These are phyloP conservation scores for Fomitopsis serialis DNA, from an alignment of 768 basidiomycete species.

Conservation along the genomic window DNA sequence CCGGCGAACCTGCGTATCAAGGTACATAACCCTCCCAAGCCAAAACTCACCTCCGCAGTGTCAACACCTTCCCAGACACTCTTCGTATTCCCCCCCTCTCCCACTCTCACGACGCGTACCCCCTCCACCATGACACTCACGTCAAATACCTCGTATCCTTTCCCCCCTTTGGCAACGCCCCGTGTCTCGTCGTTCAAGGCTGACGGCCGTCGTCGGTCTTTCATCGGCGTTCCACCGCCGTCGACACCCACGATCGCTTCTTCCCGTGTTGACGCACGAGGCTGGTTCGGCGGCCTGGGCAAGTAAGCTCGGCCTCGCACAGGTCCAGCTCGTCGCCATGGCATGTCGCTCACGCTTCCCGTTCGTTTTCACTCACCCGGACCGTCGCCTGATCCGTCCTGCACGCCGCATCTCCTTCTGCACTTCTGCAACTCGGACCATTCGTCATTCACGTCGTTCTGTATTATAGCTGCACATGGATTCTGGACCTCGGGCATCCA, in stretches of 20 bases:
- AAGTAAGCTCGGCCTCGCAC: not conserved
- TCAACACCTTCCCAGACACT: constrained; percentile 75
- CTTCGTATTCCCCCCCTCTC: constrained; percentile 84
- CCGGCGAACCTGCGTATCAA: constrained; percentile 44
- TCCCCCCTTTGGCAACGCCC: constrained; percentile 59
- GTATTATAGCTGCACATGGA: constrained; percentile 3
- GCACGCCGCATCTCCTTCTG: not conserved
- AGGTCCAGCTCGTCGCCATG: no score
- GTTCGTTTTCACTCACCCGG: constrained; percentile 2
- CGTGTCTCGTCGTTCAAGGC: constrained; percentile 64
- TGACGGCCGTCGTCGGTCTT: constrained; percentile 65
- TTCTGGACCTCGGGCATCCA: not conserved
- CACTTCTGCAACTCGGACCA: not conserved
- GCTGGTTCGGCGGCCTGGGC: constrained; percentile 38
- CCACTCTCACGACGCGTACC: constrained; percentile 48
- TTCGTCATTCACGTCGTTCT: not conserved
- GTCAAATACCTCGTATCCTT: constrained; percentile 52
- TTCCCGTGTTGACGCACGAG: constrained; percentile 78
- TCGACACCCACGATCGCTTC: constrained; percentile 77
- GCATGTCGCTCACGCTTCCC: not conserved
- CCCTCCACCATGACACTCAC: constrained; percentile 82
- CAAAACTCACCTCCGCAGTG: constrained; percentile 13
- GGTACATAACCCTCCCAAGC: constrained; percentile 16
- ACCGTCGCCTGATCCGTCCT: not conserved
- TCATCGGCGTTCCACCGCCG: constrained; percentile 64